Base-by-base conservation (phyloP, 139 green algal species). In the Volvox reticuliferus region DNA sequence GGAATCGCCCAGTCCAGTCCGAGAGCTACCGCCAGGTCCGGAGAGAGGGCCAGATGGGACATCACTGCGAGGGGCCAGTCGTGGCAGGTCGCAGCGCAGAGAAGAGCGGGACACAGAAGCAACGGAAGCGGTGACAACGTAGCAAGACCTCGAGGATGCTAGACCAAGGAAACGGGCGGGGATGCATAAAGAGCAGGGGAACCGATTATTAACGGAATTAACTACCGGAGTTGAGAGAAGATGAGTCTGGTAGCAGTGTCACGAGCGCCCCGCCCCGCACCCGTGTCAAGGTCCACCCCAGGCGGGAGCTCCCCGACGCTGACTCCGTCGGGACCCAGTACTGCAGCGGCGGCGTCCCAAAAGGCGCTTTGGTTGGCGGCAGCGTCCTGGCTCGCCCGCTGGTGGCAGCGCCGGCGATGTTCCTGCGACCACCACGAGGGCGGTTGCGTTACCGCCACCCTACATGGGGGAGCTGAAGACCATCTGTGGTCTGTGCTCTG, bases 261-360 rank as follows among this genome's bases (percentile, higher is more conserved):
- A 55, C 5, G 44, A 55, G 44, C 44, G 9, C 80, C 55, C 6
- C 28, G 14, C 26, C 82, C 14, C 84, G 0, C 86, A 90, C 86
- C 86, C 55, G 68, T 77, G 1, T 96, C 93, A 67, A 96, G 67
- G 65, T 93, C 91, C 50, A 91, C 75, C 20, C 90, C 91, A 0
- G 75, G n/a, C 0, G 90, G 88, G 87, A 96, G 87, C 91, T 96
- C 95, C 1, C 95, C 95, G 92, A 97, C 89, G 82, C 94, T 96
- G 36, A 96, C 89, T 82, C 95, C 93, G 33, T 91, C 86, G 20
- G 80, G 71, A 26, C 90, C n/a, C 71, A 65, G 1, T 18, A 90
- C 35, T 2, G 30, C 28, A 19, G 26, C 28, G 33, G 67, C 67
- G n/a, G 73, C 71, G 12, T 73, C 71, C 86, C 86, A 90, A 55